Evolutionary conservation across 306 rosid species (phyloP).

Genomic region (Cicer chorassanicum): DNA sequence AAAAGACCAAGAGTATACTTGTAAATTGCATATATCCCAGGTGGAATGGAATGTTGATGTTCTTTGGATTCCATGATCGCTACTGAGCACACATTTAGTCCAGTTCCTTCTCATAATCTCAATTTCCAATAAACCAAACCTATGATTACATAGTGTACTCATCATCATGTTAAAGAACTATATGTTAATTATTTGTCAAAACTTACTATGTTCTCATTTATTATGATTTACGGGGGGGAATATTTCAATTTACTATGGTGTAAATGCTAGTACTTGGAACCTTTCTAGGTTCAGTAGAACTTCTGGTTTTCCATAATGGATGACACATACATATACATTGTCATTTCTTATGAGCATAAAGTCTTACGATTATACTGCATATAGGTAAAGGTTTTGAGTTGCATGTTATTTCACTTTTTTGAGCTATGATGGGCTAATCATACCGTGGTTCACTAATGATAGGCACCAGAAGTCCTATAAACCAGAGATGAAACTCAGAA

Average conservation of each 20-base stretch:
- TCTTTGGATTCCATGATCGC: slow-evolving; percentile 27
- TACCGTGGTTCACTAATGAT: slow-evolving; percentile 15
- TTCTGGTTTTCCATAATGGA: slow-evolving; percentile 33
- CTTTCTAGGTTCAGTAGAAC: slow-evolving; percentile 30
- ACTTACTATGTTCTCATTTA: neutral
- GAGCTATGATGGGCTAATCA: slow-evolving; percentile 16
- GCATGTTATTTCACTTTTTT: neutral
- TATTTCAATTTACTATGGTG: neutral
- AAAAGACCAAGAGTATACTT: neutral
- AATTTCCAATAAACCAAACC: neutral
- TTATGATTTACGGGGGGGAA: slow-evolving; percentile 7
- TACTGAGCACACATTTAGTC: neutral
- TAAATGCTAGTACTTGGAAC: slow-evolving; percentile 15
- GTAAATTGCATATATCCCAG: neutral
- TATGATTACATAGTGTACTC: neutral
- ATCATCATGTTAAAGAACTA: slow-evolving; percentile 10
- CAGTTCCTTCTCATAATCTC: slow-evolving; percentile 6
- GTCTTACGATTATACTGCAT: neutral
- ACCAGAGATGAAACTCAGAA: neutral
- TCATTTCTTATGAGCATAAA: slow-evolving; percentile 28
- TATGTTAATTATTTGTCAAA: neutral
- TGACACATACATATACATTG: slow-evolving; percentile 25
- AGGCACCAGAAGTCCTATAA: neutral
- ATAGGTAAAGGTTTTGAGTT: neutral
- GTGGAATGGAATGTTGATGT: slow-evolving; percentile 4